Percentiles rank a stretch among this genome's conserved stretches.
phyloP scores from a whole-genome alignment of 2,329 filamentous ascomycete species.

The Pseudopithomyces chartarum region DNA sequence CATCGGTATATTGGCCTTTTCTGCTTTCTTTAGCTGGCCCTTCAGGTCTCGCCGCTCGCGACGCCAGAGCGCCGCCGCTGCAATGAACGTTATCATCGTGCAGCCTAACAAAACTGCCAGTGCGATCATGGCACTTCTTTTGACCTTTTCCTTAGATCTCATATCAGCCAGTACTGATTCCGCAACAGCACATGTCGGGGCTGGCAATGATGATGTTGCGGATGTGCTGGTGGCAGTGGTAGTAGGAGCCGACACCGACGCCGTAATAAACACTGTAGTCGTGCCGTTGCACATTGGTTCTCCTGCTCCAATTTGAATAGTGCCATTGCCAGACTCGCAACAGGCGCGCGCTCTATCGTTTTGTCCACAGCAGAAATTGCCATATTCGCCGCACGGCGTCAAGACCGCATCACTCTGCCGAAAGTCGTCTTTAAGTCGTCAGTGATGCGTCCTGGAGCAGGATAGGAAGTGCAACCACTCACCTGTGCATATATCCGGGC shows the following conservation, averaged over 20 bases:
- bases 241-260: neutral
- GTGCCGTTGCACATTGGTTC: neutral
- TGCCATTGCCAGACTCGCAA: conserved; percentile 5
- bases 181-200: neutral
- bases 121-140: neutral
- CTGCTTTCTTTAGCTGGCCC: neutral
- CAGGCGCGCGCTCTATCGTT: conserved; percentile 4
- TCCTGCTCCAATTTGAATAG: neutral
- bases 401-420: conserved; percentile 2
- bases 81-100: neutral
- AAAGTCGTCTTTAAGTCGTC: neutral
- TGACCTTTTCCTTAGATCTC: neutral
- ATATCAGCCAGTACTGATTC: neutral
- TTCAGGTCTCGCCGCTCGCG: neutral
- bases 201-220: neutral
- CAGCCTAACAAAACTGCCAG: neutral
- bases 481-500: conserved; percentile 5
- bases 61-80: neutral
- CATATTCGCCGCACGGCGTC: conserved; percentile 4
- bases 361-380: conserved; percentile 10
- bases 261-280: neutral
- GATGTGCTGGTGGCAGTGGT: neutral
- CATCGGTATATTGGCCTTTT: neutral
- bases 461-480: neutral
- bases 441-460: neutral